Evolutionary conservation across 768 basidiomycete species (phyloP).

Genomic region (Tricholoma terreum): DNA sequence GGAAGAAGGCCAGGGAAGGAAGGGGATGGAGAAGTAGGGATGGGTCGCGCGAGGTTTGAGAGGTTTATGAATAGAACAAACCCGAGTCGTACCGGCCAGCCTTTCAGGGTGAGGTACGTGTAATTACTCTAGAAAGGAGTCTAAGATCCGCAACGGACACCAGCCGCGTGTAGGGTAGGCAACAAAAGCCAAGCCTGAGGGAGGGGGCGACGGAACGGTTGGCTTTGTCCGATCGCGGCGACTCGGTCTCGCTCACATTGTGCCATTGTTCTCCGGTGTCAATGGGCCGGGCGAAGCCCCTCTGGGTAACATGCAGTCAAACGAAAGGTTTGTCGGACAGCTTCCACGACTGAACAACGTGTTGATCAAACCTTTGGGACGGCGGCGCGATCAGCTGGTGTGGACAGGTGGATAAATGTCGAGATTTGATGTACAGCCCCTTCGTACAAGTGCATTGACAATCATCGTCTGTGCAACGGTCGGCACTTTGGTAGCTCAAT

Average conservation of each 20-base stretch:
- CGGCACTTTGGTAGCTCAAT: too few relatives aligned
- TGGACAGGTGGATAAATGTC: too few relatives aligned
- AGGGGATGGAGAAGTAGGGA: constrained; percentile 12
- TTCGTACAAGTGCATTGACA: too few relatives aligned
- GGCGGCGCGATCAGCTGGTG: background rate
- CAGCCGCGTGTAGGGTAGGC: constrained; percentile 13
- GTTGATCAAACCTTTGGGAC: background rate
- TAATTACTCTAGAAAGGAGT: constrained; percentile 5
- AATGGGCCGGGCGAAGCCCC: background rate
- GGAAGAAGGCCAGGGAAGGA: constrained; percentile 7
- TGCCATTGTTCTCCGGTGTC: background rate
- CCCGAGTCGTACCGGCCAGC: constrained; percentile 22
- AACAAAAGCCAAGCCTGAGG: background rate
- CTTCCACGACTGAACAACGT: background rate
- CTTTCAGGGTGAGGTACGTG: constrained; percentile 18
- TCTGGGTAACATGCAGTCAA: background rate
- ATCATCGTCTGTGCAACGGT: too few relatives aligned
- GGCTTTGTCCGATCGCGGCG: too few relatives aligned
- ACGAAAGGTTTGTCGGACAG: background rate
- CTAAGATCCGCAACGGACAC: constrained; percentile 6
- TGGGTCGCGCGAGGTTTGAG: background rate
- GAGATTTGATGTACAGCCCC: too few relatives aligned
- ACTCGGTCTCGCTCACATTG: background rate
- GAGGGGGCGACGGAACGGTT: too few relatives aligned
- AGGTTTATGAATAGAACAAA: constrained; percentile 20